Base-by-base conservation (phyloP, 202 grass and related monocot species). In the Panicum virgatum region DNA sequence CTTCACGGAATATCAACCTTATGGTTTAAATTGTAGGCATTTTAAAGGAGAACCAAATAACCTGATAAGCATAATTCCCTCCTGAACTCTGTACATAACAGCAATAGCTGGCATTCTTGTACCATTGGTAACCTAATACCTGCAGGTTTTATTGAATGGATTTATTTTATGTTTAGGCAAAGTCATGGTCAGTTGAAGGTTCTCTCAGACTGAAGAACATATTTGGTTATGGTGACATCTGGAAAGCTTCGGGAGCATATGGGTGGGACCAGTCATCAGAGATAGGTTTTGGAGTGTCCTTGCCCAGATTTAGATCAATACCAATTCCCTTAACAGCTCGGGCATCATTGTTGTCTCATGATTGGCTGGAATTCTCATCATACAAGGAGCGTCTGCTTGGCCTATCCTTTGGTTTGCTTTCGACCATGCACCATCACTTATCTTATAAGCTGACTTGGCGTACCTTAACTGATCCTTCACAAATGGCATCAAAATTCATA, bases 281-380 rank as follows among this genome's bases (percentile, higher is more conserved):
- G 79, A 74, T 97, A 48, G 76, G 85, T 32, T 45, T 87, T 80
- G 91, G 91, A 74, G 39, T 90, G 25, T 84, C 73, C 62, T 82
- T 94, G n/a, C 94, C 94, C 36, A 83, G 91, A 84, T 92, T 94
- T 43, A 90, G 79, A 92, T 87, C 89, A 79, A 77, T 94, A 87
- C 64, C 89, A 54, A 90, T 69, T 80, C 94, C 91, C 39, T 65
- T 90, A 48, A 83, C 32, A 4, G 85, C 85, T 87, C 87, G 89
- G 52, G 83, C 85, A 59, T 92, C 85, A 68, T 48, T 94, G 23
- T 57, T 85, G 12, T 92, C 89, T 62, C 80, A 94, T 76, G 94
- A 97, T 76, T 97, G 94, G 91, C 65, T 94, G 58, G 90, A 92
- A 56, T 90, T 92, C 82, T 97, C 89, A 16, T 97, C 94, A 56